Base-by-base conservation (phyloP, 2,329 filamentous ascomycete species). In the Colletotrichum orchidophilum region DNA sequence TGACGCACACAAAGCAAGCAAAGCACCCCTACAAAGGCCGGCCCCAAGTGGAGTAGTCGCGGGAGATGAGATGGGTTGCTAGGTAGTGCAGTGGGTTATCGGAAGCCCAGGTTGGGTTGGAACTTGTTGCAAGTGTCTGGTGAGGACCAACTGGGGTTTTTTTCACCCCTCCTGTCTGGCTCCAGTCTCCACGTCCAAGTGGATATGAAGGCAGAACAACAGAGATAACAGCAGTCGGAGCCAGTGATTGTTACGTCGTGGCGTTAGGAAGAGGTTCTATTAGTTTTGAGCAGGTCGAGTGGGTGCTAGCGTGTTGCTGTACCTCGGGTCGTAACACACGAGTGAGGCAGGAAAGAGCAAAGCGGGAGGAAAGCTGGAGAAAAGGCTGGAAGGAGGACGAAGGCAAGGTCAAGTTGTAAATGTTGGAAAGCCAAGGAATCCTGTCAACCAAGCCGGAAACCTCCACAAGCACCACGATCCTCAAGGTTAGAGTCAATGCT, bases 51-150 rank as follows among this genome's bases (percentile, higher is more conserved):
- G 68, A 61, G 68, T 55, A 18, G 64, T 63, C 21, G 68, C 68
- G 58, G 68, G 68, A 71, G 68, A 71, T 71, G 68, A 71, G 64
- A 58, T 68, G 58, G 64, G 39, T 46, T 71, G 58, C 68, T 71
- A n/a, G n/a, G n/a, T n/a, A 71, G 68, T 57, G 64, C 27, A 63
- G 58, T 71, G 58, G 68, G 46, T 46, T 63, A 58, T 68, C 53
- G 29, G 27, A 61, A 63, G 64, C 64, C 42, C 42, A 71, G 68
- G 64, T 59, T 46, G 39, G 39, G 39, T 46, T n/a, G n/a, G n/a
- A n/a, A n/a, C 39, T 46, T 63, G 64, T 71, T 58, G 68, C 68
- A 63, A 42, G 49, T 27, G 52, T 42, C 64, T 59, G 64, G 42
- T 57, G 64, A 68, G 53, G 64, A 59, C 64, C 64, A 62, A 63